Conservation (phyloP, 192 early-diverging fungal species). For the Coemansia sp. region DNA sequence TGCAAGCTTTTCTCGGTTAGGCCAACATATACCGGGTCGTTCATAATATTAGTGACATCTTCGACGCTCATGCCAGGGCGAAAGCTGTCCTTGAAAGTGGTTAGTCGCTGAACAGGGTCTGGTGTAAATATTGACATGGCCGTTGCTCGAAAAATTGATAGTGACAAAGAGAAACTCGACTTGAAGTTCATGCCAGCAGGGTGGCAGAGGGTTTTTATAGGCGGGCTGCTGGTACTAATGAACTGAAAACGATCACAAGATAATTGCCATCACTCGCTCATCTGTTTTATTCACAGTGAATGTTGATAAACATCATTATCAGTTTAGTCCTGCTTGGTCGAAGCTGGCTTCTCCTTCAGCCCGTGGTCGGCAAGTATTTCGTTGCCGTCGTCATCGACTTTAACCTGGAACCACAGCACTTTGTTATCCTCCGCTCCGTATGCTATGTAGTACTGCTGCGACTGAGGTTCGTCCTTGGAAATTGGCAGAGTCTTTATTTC, state of each 20-base stretch:
- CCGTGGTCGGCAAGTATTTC: conserved; percentile 22
- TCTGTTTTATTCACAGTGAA: background rate
- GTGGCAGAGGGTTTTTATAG: background rate
- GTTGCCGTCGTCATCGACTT: conserved; percentile 18
- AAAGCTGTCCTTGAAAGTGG: background rate
- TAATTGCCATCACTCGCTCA: background rate
- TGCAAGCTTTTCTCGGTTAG: background rate
- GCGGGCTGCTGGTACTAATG: background rate
- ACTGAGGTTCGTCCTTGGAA: background rate
- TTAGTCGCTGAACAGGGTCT: background rate
- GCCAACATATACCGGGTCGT: background rate
- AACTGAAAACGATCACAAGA: background rate
- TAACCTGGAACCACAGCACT: conserved; percentile 44
- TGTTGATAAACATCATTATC: background rate
- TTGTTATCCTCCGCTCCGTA: conserved; percentile 19
- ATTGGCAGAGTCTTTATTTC: background rate
- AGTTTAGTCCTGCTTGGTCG: background rate
- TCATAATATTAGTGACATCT: background rate
- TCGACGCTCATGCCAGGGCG: background rate
- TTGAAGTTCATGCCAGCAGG: background rate
- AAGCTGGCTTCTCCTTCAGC: conserved; percentile 5
- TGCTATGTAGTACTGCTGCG: conserved; percentile 33
- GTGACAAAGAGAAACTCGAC: background rate
- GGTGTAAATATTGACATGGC: background rate
- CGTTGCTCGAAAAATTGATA: background rate